Conservation (phyloP, 176 grass and related monocot genomes). For the Zea luxurians region DNA sequence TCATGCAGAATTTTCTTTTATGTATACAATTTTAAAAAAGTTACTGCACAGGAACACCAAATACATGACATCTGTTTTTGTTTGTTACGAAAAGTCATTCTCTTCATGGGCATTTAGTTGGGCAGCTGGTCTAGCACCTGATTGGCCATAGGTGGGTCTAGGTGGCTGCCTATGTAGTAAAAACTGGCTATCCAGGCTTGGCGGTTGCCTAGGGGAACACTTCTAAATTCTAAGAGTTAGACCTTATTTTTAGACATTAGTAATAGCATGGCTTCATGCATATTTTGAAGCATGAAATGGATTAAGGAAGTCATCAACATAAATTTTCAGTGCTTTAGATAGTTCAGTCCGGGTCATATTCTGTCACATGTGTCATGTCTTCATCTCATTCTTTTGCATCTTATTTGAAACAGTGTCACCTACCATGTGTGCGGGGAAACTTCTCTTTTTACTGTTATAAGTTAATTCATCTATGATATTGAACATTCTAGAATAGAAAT, state of each 20-base stretch:
- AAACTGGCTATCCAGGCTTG: neutral
- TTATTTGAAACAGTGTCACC: neutral
- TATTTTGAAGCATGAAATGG: conserved; percentile 2
- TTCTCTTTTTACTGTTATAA: neutral
- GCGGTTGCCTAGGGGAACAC: neutral
- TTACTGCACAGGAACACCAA: neutral
- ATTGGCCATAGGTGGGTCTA: neutral
- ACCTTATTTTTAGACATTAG: neutral
- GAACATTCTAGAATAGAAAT: neutral
- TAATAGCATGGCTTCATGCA: neutral
- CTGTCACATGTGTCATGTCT: neutral
- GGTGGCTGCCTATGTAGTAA: neutral
- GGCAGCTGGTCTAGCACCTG: neutral
- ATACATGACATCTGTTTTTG: neutral
- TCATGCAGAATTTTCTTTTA: neutral
- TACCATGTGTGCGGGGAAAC: neutral
- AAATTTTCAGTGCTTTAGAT: conserved; percentile 12
- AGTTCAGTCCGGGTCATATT: neutral
- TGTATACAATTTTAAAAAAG: neutral
- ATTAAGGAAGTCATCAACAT: no score
- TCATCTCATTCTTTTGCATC: neutral
- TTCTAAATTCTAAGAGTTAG: neutral
- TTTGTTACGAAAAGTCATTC: neutral
- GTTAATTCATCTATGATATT: neutral
- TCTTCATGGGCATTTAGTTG: neutral